phyloP scores from a whole-genome alignment of 208 protist genomes.

The Leishmania martiniquensis region DNA sequence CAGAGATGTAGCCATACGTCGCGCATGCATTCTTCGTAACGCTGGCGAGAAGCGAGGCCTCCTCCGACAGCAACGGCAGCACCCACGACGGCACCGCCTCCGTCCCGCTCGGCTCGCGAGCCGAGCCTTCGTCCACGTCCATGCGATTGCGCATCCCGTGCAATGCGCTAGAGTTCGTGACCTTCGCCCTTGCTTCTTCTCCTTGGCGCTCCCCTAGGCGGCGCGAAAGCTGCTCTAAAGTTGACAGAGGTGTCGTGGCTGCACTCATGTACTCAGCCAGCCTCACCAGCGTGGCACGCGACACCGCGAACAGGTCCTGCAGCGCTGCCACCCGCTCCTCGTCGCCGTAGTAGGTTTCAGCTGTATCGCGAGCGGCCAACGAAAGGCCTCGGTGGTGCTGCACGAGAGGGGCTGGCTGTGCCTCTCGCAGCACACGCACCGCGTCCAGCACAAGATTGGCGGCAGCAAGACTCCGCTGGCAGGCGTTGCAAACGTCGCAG shows the following conservation, averaged over 20 bases:
- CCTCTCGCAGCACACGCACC: constrained; percentile 51
- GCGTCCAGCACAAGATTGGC: constrained; percentile 69
- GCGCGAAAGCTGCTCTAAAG: constrained; percentile 4
- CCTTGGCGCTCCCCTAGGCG: constrained; percentile 6
- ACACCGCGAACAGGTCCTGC: constrained; percentile 20
- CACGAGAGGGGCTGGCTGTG: constrained; percentile 39
- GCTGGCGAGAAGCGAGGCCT: constrained; percentile 47
- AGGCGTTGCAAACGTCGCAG: constrained; percentile 40
- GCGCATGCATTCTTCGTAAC: constrained; percentile 45
- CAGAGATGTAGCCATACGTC: constrained; percentile 69
- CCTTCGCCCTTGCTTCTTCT: not conserved
- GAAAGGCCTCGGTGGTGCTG: constrained; percentile 56
- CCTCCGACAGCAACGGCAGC: constrained; percentile 31
- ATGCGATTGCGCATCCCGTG: not conserved
- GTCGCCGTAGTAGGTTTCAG: constrained; percentile 32
- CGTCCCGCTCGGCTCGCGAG: not conserved
- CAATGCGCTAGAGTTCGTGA: not conserved
- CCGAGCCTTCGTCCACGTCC: constrained; percentile 5
- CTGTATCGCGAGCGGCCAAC: constrained; percentile 61
- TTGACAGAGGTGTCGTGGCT: not conserved
- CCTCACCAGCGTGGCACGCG: constrained; percentile 17
- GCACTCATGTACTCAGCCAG: constrained; percentile 4
- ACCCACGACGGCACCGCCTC: constrained; percentile 13
- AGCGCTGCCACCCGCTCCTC: constrained; percentile 30
- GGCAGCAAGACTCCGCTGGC: constrained; percentile 63